Evolutionary conservation across 495 filamentous ascomycete species (phyloP).

Genomic region (Evansstolkia leycettana): DNA sequence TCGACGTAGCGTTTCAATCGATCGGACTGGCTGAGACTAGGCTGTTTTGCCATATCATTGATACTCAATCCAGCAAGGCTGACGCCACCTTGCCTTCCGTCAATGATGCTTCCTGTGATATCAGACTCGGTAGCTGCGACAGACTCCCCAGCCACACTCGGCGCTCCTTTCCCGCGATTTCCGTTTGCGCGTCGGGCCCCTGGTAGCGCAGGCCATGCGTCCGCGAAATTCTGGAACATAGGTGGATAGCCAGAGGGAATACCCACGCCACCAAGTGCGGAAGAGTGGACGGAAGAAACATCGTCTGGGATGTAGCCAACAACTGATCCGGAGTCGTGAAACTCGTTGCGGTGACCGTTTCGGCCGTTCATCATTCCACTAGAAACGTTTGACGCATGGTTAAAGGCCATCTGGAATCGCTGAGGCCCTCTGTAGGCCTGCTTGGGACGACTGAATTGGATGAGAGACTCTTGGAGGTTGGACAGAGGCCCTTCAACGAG

Average conservation of each 20-base stretch:
- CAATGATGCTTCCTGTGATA: conserved; percentile 54
- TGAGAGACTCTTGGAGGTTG: conserved; percentile 85
- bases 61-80: conserved; percentile 70
- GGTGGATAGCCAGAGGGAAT: conserved; percentile 74
- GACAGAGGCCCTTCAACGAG: conserved; percentile 94
- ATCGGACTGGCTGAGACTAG: conserved; percentile 76
- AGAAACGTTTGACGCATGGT: conserved; percentile 46
- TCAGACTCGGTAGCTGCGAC: conserved; percentile 84
- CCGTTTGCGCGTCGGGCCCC: conserved; percentile 51
- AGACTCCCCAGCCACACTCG: conserved; percentile 82
- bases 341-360: conserved; percentile 52
- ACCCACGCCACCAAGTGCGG: conserved; percentile 72
- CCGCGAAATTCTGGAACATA: conserved; percentile 90
- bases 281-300: conserved; percentile 90
- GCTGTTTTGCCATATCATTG: conserved; percentile 62
- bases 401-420: conserved; percentile 75
- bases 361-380: conserved; percentile 36
- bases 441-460: conserved; percentile 92
- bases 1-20: conserved; percentile 83
- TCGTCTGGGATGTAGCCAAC: conserved; percentile 94
- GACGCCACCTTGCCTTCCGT: conserved; percentile 72
- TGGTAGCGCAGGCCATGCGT: conserved; percentile 73
- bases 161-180: conserved; percentile 46
- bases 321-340: conserved; percentile 74
- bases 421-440: conserved; percentile 84